A percentile compares a stretch with the other conserved stretches of the same genome.
Evolutionary conservation across 1,284 basidiomycete genomes (phyloP).

Genomic region (Tylopilus sp.): DNA sequence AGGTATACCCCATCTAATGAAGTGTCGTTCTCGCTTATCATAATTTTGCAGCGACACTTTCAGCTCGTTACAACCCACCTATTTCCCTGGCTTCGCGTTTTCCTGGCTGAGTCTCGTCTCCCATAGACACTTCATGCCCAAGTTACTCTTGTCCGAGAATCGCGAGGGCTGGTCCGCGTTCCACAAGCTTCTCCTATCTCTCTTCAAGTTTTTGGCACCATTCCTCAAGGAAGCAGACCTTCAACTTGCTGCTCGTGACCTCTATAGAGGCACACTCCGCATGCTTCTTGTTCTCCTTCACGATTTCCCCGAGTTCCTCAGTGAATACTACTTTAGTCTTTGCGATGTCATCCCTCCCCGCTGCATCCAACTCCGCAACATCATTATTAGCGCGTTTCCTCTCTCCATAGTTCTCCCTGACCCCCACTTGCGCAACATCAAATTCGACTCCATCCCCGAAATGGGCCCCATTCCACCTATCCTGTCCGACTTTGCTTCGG

Average conservation of each 20-base stretch:
- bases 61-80: slow-evolving; percentile 92
- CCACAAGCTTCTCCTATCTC: slow-evolving; percentile 87
- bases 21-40: slow-evolving; percentile 15
- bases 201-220: slow-evolving; percentile 91
- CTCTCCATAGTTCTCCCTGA: slow-evolving; percentile 80
- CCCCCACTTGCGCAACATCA: slow-evolving; percentile 72
- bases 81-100: slow-evolving; percentile 97
- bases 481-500: slow-evolving; percentile 83
- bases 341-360: slow-evolving; percentile 89
- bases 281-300: slow-evolving; percentile 92
- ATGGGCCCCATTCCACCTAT: slow-evolving; percentile 88
- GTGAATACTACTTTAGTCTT: slow-evolving; percentile 93
- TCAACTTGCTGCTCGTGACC: slow-evolving; percentile 76
- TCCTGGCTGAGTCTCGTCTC: slow-evolving; percentile 97
- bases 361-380: slow-evolving; percentile 95
- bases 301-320: slow-evolving; percentile 98
- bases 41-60: slow-evolving; percentile 73
- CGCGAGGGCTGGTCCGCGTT: slow-evolving; percentile 94
- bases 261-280: slow-evolving; percentile 90
- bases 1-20: slow-evolving; percentile 47
- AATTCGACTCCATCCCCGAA: slow-evolving; percentile 73
- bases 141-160: slow-evolving; percentile 79
- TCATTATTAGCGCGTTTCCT: slow-evolving; percentile 96
- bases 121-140: slow-evolving; percentile 96
- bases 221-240: slow-evolving; percentile 84